These are phyloP conservation scores for Arachis stenosperma DNA, from an alignment of 306 rosid species.

Conservation along the genomic window DNA sequence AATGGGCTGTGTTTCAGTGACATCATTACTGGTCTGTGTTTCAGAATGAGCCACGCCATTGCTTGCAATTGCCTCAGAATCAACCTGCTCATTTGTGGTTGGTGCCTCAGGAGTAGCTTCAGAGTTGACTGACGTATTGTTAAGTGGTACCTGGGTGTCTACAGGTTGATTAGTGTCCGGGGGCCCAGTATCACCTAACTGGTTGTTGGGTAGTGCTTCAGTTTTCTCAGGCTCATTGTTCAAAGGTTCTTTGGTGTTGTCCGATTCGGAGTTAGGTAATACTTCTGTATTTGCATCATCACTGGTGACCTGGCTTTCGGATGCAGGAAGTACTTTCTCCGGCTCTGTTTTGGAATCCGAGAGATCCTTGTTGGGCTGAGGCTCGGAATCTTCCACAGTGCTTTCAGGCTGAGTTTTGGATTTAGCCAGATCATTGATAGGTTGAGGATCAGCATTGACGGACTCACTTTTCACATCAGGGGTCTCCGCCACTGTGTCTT, in stretches of 20 bases:
- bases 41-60: slow-evolving; percentile 27
- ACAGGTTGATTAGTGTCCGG: slow-evolving; percentile 25
- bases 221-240: slow-evolving; percentile 15
- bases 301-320: slow-evolving; percentile 36
- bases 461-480: slow-evolving; percentile 35
- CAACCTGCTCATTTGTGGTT: slow-evolving; percentile 9
- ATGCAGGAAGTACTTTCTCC: slow-evolving; percentile 18
- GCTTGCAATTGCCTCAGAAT: slow-evolving; percentile 20
- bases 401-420: slow-evolving; percentile 29
- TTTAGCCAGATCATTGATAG: slow-evolving; percentile 33
- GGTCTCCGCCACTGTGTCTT: slow-evolving; percentile 44
- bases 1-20: slow-evolving; percentile 24
- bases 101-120: slow-evolving; percentile 16
- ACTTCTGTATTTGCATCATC: slow-evolving; percentile 37
- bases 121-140: slow-evolving; percentile 24
- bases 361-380: slow-evolving; percentile 32
- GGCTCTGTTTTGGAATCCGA: slow-evolving; percentile 28
- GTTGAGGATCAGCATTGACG: slow-evolving; percentile 30
- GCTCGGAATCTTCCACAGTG: slow-evolving; percentile 29
- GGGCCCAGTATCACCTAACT: slow-evolving; percentile 26
- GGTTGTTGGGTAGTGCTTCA: slow-evolving; percentile 26
- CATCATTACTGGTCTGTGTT: slow-evolving; percentile 9
- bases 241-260: slow-evolving; percentile 18
- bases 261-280: slow-evolving; percentile 24
- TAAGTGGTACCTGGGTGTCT: slow-evolving; percentile 10